A percentile compares a stretch with the other conserved stretches of the same genome.
phyloP scores from a whole-genome alignment of 2,329 filamentous ascomycete species.

The Pleoardoris graminearum region DNA sequence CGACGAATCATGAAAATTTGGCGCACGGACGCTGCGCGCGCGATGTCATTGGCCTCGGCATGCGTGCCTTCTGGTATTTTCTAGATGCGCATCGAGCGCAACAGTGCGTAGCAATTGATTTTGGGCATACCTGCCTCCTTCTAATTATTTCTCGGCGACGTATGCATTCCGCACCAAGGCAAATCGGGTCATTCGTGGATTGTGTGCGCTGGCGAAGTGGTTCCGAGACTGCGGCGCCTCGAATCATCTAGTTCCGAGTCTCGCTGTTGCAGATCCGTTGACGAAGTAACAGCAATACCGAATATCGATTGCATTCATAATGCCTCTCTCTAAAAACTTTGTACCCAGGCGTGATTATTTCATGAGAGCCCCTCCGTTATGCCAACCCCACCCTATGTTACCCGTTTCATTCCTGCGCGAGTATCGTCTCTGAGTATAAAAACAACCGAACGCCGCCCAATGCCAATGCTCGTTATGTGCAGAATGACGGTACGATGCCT shows the following conservation, averaged over 20 bases:
- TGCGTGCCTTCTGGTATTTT: constrained; percentile 32
- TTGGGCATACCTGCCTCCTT: too few relatives aligned
- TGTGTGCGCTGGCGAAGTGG: not conserved
- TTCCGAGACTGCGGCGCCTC: not conserved
- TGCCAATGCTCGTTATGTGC: constrained; percentile 37
- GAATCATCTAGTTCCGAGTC: not conserved
- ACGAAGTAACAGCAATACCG: not conserved
- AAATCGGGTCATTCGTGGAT: not conserved
- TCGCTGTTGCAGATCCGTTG: not conserved
- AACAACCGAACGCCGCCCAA: constrained; percentile 36
- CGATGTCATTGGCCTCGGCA: constrained; percentile 26
- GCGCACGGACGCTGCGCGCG: constrained; percentile 18
- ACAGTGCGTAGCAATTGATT: too few relatives aligned
- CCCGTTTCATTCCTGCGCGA: not conserved
- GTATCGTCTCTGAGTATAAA: not conserved
- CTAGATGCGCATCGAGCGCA: constrained; percentile 8
- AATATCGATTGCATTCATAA: constrained; percentile 1
- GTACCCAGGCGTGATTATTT: not conserved
- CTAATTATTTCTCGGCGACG: not conserved
- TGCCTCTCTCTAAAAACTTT: not conserved
- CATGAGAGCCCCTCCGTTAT: not conserved
- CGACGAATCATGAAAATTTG: constrained; percentile 19
- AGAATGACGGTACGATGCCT: constrained; percentile 25
- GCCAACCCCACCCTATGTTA: not conserved
- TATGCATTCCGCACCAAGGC: not conserved